Conservation (phyloP, 441 rosid species). For the Raphanus hybrid region DNA sequence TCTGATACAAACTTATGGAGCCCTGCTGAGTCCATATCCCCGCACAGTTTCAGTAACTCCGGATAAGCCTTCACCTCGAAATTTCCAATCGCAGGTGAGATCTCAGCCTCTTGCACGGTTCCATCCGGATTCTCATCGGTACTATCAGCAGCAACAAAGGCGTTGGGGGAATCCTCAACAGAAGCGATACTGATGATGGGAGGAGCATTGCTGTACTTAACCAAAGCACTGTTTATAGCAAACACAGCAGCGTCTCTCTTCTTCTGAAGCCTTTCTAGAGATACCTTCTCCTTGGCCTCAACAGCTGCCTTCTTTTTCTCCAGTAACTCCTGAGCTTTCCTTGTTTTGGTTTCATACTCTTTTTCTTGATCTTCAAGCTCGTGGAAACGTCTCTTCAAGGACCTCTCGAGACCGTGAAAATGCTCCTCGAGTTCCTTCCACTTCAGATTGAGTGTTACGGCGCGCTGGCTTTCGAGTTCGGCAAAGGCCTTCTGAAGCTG, state of each 20-base stretch:
- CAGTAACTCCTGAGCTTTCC: conserved; percentile 73
- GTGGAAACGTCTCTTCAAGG: conserved; percentile 95
- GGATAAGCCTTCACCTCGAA: conserved; percentile 77
- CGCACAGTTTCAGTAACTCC: conserved; percentile 69
- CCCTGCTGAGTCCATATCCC: conserved; percentile 84
- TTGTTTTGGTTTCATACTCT: conserved; percentile 72
- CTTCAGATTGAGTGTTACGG: conserved; percentile 83
- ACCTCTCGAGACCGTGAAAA: conserved; percentile 96
- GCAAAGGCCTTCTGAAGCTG: conserved; percentile 99
- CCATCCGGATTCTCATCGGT: conserved; percentile 38
- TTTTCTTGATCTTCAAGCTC: conserved; percentile 96
- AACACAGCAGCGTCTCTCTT: conserved; percentile 86
- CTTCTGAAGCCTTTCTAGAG: conserved; percentile 78
- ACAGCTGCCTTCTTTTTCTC: conserved; percentile 82
- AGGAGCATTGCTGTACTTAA: conserved; percentile 64
- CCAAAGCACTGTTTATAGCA: conserved; percentile 63
- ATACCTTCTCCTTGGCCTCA: conserved; percentile 74
- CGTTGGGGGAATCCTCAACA: conserved; percentile 55
- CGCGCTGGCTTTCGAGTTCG: conserved; percentile 94
- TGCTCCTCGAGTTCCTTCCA: conserved; percentile 98
- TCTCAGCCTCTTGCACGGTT: conserved; percentile 53
- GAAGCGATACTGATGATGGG: conserved; percentile 43
- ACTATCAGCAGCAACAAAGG: conserved; percentile 51
- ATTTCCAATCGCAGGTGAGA: conserved; percentile 54
- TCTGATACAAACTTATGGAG: conserved; percentile 95